phyloP scores from a whole-genome alignment of 1,284 basidiomycete genomes.

The Earliella scabrosa region DNA sequence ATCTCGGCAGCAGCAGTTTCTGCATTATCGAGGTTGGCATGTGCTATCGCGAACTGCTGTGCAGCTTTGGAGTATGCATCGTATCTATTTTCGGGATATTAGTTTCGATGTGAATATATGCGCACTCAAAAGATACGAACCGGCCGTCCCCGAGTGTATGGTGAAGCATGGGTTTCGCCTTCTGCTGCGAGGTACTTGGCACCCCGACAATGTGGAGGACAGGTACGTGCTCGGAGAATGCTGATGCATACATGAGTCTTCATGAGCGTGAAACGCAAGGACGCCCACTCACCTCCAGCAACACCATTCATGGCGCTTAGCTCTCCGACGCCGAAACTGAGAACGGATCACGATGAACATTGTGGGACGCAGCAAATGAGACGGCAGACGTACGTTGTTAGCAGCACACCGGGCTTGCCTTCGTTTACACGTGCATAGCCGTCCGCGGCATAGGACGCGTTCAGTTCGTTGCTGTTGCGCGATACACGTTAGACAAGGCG shows the following conservation, averaged over 20 bases:
- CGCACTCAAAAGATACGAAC: conserved; percentile 38
- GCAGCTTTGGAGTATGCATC: conserved; percentile 83
- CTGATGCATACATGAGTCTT: conserved; percentile 37
- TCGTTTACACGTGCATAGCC: conserved; percentile 90
- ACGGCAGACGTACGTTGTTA: conserved; percentile 61
- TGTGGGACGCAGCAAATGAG: not conserved
- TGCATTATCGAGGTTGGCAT: conserved; percentile 61
- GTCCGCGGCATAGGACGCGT: conserved; percentile 91
- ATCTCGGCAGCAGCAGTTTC: conserved; percentile 70
- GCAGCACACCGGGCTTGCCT: conserved; percentile 71
- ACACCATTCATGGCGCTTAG: conserved; percentile 84
- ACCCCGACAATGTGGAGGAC: conserved; percentile 92
- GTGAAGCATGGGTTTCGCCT: conserved; percentile 73
- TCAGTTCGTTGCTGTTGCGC: conserved; percentile 76
- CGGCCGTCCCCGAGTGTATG: conserved; percentile 88
- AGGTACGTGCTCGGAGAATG: conserved; percentile 89
- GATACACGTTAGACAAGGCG: not conserved
- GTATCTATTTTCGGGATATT: conserved; percentile 45
- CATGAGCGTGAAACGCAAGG: not conserved
- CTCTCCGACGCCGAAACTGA: conserved; percentile 92
- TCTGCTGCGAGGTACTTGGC: conserved; percentile 78
- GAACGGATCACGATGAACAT: conserved; percentile 15
- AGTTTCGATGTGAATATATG: not conserved
- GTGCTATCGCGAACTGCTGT: conserved; percentile 75
- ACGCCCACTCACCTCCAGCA: conserved; percentile 56